Evolutionary conservation across 371 early-diverging fungal species (phyloP).

Genomic region (Mucor ambiguus): DNA sequence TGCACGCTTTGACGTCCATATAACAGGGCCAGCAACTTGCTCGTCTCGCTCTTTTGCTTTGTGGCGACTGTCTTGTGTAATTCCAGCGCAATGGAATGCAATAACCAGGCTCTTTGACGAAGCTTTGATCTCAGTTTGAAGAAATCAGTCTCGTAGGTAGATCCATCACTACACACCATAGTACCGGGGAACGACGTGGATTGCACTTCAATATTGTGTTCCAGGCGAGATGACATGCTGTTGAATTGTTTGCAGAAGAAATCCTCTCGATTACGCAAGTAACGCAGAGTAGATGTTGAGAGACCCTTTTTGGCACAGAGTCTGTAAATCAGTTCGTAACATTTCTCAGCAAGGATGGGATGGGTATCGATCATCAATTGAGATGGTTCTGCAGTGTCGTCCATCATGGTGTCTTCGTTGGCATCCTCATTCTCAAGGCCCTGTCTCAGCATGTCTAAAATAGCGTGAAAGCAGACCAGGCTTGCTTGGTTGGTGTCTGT

Average conservation of each 20-base stretch:
- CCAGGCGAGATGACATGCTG: constrained; percentile 52
- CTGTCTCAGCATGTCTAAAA: constrained; percentile 67
- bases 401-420: constrained; percentile 23
- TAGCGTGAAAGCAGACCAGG: constrained; percentile 66
- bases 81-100: constrained; percentile 85
- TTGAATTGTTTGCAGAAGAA: constrained; percentile 72
- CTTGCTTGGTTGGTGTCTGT: constrained; percentile 40
- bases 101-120: constrained; percentile 89
- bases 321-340: constrained; percentile 81
- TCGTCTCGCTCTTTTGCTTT: constrained; percentile 52
- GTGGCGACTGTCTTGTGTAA: constrained; percentile 60
- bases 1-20: constrained; percentile 35
- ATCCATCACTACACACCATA: constrained; percentile 30
- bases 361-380: constrained; percentile 66
- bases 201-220: constrained; percentile 32
- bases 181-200: constrained; percentile 21
- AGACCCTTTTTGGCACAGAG: constrained; percentile 76
- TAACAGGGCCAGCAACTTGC: constrained; percentile 64
- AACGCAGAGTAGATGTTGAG: constrained; percentile 74
- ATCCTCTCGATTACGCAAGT: constrained; percentile 77
- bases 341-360: constrained; percentile 84
- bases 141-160: constrained; percentile 44
- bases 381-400: constrained; percentile 17
- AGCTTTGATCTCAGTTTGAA: constrained; percentile 65
- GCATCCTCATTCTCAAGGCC: constrained; percentile 31